Base-by-base conservation (phyloP, 2,329 filamentous ascomycete genomes). In the Exophiala dermatitidis region DNA sequence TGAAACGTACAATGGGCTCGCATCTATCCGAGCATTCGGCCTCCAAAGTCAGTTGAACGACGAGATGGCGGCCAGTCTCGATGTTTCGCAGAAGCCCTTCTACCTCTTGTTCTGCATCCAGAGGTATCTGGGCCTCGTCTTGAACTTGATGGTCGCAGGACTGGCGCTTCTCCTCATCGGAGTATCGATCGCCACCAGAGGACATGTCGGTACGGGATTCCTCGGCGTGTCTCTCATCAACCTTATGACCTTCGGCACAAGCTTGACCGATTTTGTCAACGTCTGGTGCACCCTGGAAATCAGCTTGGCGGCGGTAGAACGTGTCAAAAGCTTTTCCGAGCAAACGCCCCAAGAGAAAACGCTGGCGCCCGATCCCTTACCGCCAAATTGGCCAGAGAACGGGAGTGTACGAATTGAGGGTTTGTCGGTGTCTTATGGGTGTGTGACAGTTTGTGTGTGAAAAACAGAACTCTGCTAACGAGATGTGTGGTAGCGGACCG, bases 211-310 rank as follows among this genome's bases (percentile, higher is more conserved):
- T 44, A 70, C 74, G 1, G 77, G 75, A 28, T 74, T 73, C 43
- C 71, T 79, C 4, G 79, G 77, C 53, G 70, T 81, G 5, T 77
- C 77, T 0, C 64, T 82, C 8, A 65, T 79, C 28, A 78, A 78
- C 50, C 71, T 80, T 34, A 74, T 81, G 29, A 66, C 72, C 26
- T 79, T 82, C 64, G 79, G 74, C 41, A 70, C 75, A 41, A 73
- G 70, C 48, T 69, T 82, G 53, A 76, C 75, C 52, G 63, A 74
- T 6, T 64, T 79, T n/a, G 69, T 79, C 5, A 70, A 70, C 12
- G 74, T 71, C 43, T 83, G 79, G 78, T 82, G 79, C 0, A 71
- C 72, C 40, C 67, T 83, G 10, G 80, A 83, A 59, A 82, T 78
- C 0, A 73, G 75, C 36, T 74, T 83, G 42, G 80, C 80, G 5